Evolutionary conservation across 2,329 filamentous ascomycete species (phyloP).

Genomic region (Thielaviopsis euricoi): DNA sequence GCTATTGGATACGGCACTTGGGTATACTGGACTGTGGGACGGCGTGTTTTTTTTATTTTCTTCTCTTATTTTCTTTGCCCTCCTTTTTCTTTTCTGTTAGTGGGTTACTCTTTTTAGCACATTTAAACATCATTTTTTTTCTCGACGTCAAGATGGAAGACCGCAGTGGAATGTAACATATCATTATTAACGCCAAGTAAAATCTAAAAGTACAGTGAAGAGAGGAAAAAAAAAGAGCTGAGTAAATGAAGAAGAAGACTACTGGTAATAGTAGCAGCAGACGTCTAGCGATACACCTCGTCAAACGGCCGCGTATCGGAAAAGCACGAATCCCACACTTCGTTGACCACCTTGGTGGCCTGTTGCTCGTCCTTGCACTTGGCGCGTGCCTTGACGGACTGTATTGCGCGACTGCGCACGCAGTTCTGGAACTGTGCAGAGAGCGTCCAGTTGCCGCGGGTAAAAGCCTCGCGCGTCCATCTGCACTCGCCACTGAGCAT

Average conservation of each 20-base stretch:
- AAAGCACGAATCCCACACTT: slow-evolving; percentile 98
- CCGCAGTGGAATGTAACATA: too few relatives aligned
- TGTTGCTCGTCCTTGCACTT: slow-evolving; percentile 73
- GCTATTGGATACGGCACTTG: not conserved
- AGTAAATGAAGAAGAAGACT: too few relatives aligned
- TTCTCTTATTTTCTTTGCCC: not conserved
- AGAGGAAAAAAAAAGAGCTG: too few relatives aligned
- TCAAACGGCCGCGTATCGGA: slow-evolving; percentile 88
- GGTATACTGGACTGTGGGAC: not conserved
- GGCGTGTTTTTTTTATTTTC: not conserved
- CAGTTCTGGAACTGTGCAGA: slow-evolving; percentile 91
- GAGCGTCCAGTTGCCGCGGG: slow-evolving; percentile 68
- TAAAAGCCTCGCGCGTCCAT: slow-evolving; percentile 74
- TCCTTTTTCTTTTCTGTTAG: not conserved
- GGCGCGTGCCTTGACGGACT: slow-evolving; percentile 64
- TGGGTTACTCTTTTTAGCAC: not conserved
- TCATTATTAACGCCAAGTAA: too few relatives aligned
- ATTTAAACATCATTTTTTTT: not conserved
- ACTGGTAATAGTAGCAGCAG: too few relatives aligned
- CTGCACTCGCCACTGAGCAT: slow-evolving; percentile 89
- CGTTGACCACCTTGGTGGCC: slow-evolving; percentile 75
- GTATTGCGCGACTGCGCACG: slow-evolving; percentile 63
- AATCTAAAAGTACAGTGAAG: not conserved
- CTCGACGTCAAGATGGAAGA: too few relatives aligned
- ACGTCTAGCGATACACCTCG: slow-evolving; percentile 65